phyloP scores from a whole-genome alignment of 768 basidiomycete species.

The Mycena galericulata region DNA sequence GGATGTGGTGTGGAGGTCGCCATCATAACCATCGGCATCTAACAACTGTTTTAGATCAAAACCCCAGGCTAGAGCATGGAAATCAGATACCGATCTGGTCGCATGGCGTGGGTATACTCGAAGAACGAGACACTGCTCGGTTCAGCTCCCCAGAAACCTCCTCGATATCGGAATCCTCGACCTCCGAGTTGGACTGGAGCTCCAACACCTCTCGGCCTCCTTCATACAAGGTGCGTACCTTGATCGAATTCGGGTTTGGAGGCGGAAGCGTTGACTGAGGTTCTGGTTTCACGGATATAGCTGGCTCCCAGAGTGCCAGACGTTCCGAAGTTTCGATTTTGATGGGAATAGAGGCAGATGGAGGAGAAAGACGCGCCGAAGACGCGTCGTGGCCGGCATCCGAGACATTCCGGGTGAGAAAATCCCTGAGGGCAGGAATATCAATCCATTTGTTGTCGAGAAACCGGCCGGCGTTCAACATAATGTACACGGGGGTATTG shows the following conservation, averaged over 20 bases:
- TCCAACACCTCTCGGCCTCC: background rate
- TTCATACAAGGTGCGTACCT: background rate
- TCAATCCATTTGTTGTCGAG: background rate
- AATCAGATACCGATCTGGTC: background rate
- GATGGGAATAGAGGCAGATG: background rate
- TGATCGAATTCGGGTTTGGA: background rate
- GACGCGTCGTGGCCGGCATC: background rate
- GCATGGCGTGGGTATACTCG: background rate
- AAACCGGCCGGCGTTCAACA: background rate
- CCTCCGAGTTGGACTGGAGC: constrained; percentile 6
- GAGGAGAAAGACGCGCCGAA: too few relatives aligned
- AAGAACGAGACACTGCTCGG: background rate
- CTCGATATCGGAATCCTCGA: constrained; percentile 1
- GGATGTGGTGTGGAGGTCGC: background rate
- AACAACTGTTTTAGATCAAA: background rate
- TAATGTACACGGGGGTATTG: background rate
- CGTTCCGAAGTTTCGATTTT: background rate
- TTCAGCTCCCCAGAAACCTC: background rate
- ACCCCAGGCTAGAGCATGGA: background rate
- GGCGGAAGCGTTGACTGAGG: background rate
- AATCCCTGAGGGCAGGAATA: background rate
- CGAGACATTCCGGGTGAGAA: background rate
- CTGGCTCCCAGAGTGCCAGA: background rate
- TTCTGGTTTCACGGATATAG: background rate
- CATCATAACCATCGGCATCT: background rate